A percentile compares a stretch with the other conserved stretches of the same genome.
phyloP scores from a whole-genome alignment of 139 green algal species.

The Gonium pectorale region DNA sequence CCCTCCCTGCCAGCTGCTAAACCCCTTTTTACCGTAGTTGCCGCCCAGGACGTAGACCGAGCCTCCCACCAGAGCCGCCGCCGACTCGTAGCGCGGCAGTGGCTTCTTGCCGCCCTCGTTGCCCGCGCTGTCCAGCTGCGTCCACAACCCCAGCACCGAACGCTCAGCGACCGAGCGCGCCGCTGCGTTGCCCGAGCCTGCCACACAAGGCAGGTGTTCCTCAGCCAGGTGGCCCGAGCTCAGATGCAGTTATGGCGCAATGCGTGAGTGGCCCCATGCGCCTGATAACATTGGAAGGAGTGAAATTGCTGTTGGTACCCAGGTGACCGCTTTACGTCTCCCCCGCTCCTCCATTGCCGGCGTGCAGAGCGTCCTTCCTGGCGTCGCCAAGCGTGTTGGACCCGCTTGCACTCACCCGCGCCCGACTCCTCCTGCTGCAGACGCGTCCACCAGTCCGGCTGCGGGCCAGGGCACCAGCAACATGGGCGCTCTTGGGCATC shows the following conservation, averaged over 20 bases:
- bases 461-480: not conserved
- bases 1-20: no score
- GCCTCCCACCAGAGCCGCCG: conserved; percentile 70
- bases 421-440: not conserved
- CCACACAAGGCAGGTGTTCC: no score
- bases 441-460: conserved; percentile 53
- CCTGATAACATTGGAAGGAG: no score
- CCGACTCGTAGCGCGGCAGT: conserved; percentile 88
- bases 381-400: no score
- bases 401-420: not conserved
- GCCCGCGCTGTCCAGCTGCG: not conserved
- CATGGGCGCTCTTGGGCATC: not conserved
- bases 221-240: no score
- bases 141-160: conserved; percentile 33
- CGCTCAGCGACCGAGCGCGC: conserved; percentile 34
- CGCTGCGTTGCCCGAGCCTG: no score
- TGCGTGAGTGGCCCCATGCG: no score
- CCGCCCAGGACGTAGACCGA: conserved; percentile 88
- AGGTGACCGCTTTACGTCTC: no score
- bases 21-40: conserved; percentile 85
- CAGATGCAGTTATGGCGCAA: no score
- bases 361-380: no score
- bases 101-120: conserved; percentile 40
- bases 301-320: no score
- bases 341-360: no score